Evolutionary conservation across 139 green algal genomes (phyloP), one percentile per base, ranked within the genome.

Genomic region (Chlorella sp.): DNA sequence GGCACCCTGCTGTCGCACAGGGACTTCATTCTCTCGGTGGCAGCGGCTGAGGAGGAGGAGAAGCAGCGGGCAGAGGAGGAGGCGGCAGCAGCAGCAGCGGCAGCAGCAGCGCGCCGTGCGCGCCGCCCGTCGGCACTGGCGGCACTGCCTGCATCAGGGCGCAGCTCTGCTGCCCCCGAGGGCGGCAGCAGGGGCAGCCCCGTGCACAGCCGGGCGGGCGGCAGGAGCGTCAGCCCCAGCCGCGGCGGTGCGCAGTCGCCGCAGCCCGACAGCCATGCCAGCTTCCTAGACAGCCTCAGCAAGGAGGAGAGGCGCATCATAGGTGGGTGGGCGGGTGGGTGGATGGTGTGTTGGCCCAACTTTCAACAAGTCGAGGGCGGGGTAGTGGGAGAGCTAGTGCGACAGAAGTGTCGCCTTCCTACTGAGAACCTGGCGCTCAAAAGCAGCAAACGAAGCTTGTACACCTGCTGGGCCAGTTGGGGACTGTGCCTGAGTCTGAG

Each of bases 11-110:
- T 76, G 18, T 53, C 81, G 7, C 57, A 39, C 79, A 90, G 87
- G 87, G 87, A 86, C 18, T 90, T 90, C 40, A 77, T 90, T 28
- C 78, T 85, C 16, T 90, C 87, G 16, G 78, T 90, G 61, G 87
- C 87, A 34, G 79, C 36, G 22, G 87, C 79, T 28, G 87, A 90
- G 40, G 87, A 90, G 60, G 87, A 86, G 78, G 87, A 86, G 39
- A 42, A 21, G 64, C 61, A 36, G 78, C 73, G 40, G 28, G 78
- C 61, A 40, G 87, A 90, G 79, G 60, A 53, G 39, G 78, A 89
- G 57, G 81, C 81, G 18, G 48, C 53, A 3, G 57, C 81, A 40
- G 79, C 79, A 30, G 42, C 79, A 2, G 81, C 57, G 30, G 81
- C 53, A 34, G 57, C 81, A 22, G 30, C 42, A 22, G 42, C 42